Evolutionary conservation across 345 rosid species (phyloP), one percentile per base, ranked within the genome.

Genomic region (Mercurialis annua): DNA sequence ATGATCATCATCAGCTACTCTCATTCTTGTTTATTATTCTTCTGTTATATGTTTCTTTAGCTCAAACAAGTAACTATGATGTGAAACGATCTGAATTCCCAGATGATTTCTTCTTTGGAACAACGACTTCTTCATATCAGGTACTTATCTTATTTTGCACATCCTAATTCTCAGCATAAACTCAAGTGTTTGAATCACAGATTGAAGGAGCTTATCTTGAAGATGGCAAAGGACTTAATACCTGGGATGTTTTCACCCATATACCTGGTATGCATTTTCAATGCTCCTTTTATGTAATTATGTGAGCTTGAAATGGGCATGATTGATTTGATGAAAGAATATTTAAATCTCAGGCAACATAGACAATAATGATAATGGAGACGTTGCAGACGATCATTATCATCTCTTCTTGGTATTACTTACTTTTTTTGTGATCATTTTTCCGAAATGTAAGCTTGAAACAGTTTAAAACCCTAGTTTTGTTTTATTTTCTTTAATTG

Each of bases 121-220:
- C 76, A n/a, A 50, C 54, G 43, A 72, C 71, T 72, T 72, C 76
- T 1, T 59, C 76, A 4, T 66, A 72, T 44, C 76, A 72, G 76
- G 67, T 52, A 33, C 23, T 34, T 20, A 17, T 33, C 15, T 23
- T 11, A 5, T 18, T 20, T 27, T 42, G 14, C 58, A 44, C 33
- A 30, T 44, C 57, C 56, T 17, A 43, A 10, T 8, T 6, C 16
- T 16, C 61, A 43, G 10, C 17, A 34, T 1, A n/a, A n/a, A n/a
- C n/a, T n/a, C n/a, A n/a, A n/a, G n/a, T n/a, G n/a, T n/a, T 46
- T 27, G 10, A 27, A 26, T 51, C 18, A 14, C 70, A 77, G 80
- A 27, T 70, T 70, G 84, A 81, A 78, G 84, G 84, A 55, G 84
- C 71, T 17, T 81, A 69, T 24, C 67, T 75, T 43, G 73, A 69